These are phyloP conservation scores for Pyronema domesticum DNA, from an alignment of 495 filamentous ascomycete genomes.

Conservation along the genomic window DNA sequence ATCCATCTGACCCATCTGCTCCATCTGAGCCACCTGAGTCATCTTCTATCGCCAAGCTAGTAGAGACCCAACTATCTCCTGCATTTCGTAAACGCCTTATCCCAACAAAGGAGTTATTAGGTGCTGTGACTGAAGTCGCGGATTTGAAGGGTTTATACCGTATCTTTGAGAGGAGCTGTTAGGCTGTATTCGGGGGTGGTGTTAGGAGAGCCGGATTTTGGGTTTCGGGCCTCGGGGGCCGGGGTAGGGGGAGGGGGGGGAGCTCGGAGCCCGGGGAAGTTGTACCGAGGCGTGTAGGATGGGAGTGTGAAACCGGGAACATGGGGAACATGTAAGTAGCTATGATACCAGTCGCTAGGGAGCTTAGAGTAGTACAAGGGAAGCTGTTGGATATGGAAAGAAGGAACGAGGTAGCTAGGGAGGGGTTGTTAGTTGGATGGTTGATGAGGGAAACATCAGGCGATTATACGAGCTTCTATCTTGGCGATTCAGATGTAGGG, in stretches of 20 bases:
- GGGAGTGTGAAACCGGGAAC: too few species aligned
- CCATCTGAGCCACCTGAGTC: constrained; percentile 10
- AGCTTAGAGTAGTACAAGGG: too few species aligned
- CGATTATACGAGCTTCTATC: too few species aligned
- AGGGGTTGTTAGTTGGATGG: too few species aligned
- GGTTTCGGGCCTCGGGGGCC: neutral
- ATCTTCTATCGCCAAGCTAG: constrained; percentile 8
- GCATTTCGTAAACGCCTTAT: constrained; percentile 69
- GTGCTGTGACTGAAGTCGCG: constrained; percentile 72
- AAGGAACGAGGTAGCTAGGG: too few species aligned
- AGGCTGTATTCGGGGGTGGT: neutral
- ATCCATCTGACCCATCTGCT: constrained; percentile 25
- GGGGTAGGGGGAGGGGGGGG: neutral
- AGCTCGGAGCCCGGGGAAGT: too few species aligned
- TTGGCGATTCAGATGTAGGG: too few species aligned
- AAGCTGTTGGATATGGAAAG: too few species aligned
- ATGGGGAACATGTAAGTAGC: too few species aligned
- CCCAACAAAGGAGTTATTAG: constrained; percentile 61
- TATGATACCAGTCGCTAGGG: too few species aligned
- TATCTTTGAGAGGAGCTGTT: constrained; percentile 73
- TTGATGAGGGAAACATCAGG: too few species aligned
- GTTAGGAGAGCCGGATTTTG: neutral
- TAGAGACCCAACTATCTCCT: constrained; percentile 64
- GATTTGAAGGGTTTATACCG: constrained; percentile 87
- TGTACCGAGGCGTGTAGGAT: too few species aligned